Conservation (phyloP, 1,284 basidiomycete genomes). For the Takashimella tepidaria region DNA sequence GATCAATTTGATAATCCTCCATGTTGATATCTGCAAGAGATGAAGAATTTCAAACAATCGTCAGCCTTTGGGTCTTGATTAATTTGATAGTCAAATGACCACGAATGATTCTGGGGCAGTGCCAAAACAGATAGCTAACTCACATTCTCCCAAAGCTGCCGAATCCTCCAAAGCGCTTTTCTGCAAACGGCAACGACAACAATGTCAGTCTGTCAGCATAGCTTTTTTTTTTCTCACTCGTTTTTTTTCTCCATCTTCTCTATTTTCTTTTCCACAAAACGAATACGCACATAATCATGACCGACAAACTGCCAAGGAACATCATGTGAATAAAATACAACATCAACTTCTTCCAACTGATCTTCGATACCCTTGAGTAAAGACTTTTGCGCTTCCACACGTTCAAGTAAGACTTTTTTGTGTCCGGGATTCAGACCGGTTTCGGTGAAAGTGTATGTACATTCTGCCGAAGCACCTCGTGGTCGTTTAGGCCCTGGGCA, state of each 20-base stretch:
- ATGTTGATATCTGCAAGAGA: conserved; percentile 21
- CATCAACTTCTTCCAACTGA: conserved; percentile 31
- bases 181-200: conserved; percentile 13
- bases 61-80: no score
- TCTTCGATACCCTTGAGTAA: conserved; percentile 30
- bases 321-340: conserved; percentile 41
- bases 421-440: conserved; percentile 33
- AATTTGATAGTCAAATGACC: no score
- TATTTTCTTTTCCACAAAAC: no score
- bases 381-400: conserved; percentile 32
- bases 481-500: conserved; percentile 21
- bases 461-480: conserved; percentile 10
- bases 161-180: conserved; percentile 33
- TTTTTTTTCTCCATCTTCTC: neutral
- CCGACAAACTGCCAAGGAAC: conserved; percentile 45
- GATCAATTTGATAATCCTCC: conserved; percentile 33
- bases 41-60: neutral
- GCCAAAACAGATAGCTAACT: no score
- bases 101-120: no score
- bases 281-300: conserved; percentile 41
- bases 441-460: conserved; percentile 23
- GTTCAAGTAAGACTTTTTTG: conserved; percentile 20
- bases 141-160: conserved; percentile 39
- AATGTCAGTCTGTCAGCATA: neutral
- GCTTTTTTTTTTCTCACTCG: neutral